Percentiles rank a stretch among this genome's conserved stretches.
Conservation (phyloP, 108 stramenopile genomes). For the Fragilariopsis cylindrus region DNA sequence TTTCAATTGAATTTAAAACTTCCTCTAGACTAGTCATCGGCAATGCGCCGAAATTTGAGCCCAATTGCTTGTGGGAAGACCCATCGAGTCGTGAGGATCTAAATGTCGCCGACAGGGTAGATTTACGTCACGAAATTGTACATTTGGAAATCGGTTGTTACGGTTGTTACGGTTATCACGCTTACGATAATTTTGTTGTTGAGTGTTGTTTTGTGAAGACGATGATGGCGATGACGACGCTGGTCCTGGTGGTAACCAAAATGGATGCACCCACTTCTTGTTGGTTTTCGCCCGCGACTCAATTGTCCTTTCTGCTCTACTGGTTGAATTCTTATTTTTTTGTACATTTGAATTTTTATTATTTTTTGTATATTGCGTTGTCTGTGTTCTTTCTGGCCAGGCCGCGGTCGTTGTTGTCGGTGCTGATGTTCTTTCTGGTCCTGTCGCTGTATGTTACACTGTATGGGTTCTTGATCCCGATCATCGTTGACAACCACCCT, state of each 20-base stretch:
- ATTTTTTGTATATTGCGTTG: background rate
- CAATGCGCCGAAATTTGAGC: slow-evolving; percentile 41
- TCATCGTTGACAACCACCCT: too few species aligned
- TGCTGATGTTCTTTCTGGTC: background rate
- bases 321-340: background rate
- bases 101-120: slow-evolving; percentile 27
- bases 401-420: slow-evolving; percentile 4
- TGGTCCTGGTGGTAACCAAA: slow-evolving; percentile 2
- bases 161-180: background rate
- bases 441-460: background rate
- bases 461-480: too few species aligned
- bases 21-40: slow-evolving; percentile 44
- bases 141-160: background rate
- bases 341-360: background rate
- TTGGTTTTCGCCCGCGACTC: background rate
- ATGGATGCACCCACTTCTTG: slow-evolving; percentile 11
- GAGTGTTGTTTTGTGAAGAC: background rate
- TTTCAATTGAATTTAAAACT: slow-evolving; percentile 32
- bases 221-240: background rate
- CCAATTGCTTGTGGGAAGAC: slow-evolving; percentile 42
- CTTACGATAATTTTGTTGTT: background rate
- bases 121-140: slow-evolving; percentile 12
- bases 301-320: background rate
- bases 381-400: background rate
- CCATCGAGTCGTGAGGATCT: slow-evolving; percentile 20